Conservation (phyloP, 1,284 basidiomycete species). For the Ustanciosporium gigantosporum region DNA sequence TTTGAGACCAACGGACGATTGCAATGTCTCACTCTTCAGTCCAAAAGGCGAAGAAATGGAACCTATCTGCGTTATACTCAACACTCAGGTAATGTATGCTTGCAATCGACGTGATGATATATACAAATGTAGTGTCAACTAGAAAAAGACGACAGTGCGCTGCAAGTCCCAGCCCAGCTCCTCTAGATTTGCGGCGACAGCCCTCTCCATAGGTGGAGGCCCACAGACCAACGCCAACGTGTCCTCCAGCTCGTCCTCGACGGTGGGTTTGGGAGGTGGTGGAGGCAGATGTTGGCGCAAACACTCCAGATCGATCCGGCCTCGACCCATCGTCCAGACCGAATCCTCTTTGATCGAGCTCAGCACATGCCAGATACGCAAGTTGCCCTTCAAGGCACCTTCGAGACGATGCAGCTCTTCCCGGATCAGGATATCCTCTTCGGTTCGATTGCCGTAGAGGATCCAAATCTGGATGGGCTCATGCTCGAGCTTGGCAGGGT, state of each 20-base stretch:
- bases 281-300: slow-evolving; percentile 62
- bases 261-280: slow-evolving; percentile 17
- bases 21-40: no score
- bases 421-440: slow-evolving; percentile 66
- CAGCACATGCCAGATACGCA: slow-evolving; percentile 66
- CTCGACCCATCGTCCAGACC: slow-evolving; percentile 64
- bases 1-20: no score
- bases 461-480: slow-evolving; percentile 64
- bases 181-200: slow-evolving; percentile 32
- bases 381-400: slow-evolving; percentile 59
- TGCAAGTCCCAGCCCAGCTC: slow-evolving; percentile 51
- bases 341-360: slow-evolving; percentile 48
- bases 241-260: slow-evolving; percentile 36
- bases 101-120: no score
- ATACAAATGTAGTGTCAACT: no score
- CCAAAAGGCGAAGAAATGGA: no score
- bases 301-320: slow-evolving; percentile 64
- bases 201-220: slow-evolving; percentile 64
- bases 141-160: slow-evolving; percentile 52
- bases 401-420: slow-evolving; percentile 66
- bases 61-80: no score
- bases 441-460: slow-evolving; percentile 66
- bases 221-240: slow-evolving; percentile 67
- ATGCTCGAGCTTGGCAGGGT: neutral
- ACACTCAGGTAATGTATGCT: no score